Evolutionary conservation across 2,329 filamentous ascomycete species (phyloP).

Genomic region (Cercospora citrullina): DNA sequence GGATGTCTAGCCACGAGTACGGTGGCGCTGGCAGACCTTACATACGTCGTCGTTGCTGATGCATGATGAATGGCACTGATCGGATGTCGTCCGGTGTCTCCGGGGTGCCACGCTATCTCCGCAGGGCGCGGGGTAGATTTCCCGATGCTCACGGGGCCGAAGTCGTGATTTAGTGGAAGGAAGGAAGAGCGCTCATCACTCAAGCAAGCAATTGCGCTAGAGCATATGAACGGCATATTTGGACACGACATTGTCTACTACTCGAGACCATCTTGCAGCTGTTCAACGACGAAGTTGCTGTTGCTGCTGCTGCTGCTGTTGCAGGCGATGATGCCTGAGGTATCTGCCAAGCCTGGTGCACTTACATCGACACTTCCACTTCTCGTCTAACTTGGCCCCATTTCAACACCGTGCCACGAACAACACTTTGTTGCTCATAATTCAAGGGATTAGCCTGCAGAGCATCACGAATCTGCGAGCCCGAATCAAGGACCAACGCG

Average conservation of each 20-base stretch:
- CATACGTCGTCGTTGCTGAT: not conserved
- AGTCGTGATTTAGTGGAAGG: not conserved
- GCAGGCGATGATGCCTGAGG: not conserved
- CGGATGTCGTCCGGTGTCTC: not conserved
- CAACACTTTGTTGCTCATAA: not conserved
- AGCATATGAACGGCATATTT: not conserved
- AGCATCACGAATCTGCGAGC: not conserved
- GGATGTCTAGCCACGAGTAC: not conserved
- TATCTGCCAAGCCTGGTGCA: not conserved
- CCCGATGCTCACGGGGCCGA: not conserved
- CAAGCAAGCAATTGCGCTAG: not conserved
- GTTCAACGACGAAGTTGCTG: too few relatives aligned
- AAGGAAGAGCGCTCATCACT: not conserved
- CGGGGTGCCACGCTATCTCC: not conserved
- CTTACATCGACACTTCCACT: not conserved
- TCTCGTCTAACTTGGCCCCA: not conserved
- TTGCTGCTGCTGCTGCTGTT: too few relatives aligned
- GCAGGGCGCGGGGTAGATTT: not conserved
- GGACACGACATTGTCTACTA: not conserved
- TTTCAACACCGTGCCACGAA: not conserved
- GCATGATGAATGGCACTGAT: not conserved
- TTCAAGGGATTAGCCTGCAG: not conserved
- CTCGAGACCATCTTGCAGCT: too few relatives aligned
- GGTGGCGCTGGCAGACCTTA: not conserved
- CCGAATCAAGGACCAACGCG: not conserved